A percentile compares a stretch with the other conserved stretches of the same genome.
phyloP scores from a whole-genome alignment of 208 protist species.

The Crithidia expoeki region DNA sequence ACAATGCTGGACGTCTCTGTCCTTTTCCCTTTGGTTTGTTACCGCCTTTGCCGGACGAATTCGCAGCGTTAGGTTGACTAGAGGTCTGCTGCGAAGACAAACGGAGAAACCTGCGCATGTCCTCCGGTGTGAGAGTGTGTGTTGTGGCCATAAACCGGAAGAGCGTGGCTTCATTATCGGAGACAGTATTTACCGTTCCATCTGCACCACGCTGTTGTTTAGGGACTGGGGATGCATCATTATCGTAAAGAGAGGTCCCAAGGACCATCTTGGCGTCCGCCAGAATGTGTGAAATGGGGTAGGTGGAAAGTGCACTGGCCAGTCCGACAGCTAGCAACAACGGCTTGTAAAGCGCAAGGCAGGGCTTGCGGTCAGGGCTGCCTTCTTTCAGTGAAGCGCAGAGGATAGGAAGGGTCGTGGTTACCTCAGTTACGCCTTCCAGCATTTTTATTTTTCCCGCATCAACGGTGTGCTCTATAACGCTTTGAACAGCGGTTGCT shows the following conservation, averaged over 20 bases:
- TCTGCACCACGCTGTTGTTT: background rate
- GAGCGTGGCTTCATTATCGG: slow-evolving; percentile 39
- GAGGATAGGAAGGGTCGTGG: slow-evolving; percentile 73
- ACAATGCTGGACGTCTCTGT: too few species aligned
- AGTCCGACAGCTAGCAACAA: slow-evolving; percentile 42
- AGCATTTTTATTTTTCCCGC: slow-evolving; percentile 33
- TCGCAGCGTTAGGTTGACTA: too few species aligned
- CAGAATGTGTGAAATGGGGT: slow-evolving; percentile 61
- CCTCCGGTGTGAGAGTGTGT: slow-evolving; percentile 43
- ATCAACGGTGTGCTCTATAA: slow-evolving; percentile 19
- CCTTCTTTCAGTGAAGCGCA: slow-evolving; percentile 69
- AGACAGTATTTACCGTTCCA: background rate
- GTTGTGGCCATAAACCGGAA: slow-evolving; percentile 53
- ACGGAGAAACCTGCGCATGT: slow-evolving; percentile 54
- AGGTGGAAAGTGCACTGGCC: slow-evolving; percentile 51
- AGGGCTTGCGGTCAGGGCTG: slow-evolving; percentile 44
- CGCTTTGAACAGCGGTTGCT: slow-evolving; percentile 24
- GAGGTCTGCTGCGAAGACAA: slow-evolving; percentile 5
- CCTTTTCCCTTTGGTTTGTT: slow-evolving; percentile 1
- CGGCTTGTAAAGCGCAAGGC: slow-evolving; percentile 46
- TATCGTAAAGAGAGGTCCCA: slow-evolving; percentile 3
- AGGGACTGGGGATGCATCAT: background rate
- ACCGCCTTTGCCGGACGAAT: background rate
- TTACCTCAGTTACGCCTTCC: slow-evolving; percentile 37
- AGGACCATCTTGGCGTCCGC: slow-evolving; percentile 45